Evolutionary conservation across 202 grass and related monocot species (phyloP).

Genomic region (Musa balbisiana): DNA sequence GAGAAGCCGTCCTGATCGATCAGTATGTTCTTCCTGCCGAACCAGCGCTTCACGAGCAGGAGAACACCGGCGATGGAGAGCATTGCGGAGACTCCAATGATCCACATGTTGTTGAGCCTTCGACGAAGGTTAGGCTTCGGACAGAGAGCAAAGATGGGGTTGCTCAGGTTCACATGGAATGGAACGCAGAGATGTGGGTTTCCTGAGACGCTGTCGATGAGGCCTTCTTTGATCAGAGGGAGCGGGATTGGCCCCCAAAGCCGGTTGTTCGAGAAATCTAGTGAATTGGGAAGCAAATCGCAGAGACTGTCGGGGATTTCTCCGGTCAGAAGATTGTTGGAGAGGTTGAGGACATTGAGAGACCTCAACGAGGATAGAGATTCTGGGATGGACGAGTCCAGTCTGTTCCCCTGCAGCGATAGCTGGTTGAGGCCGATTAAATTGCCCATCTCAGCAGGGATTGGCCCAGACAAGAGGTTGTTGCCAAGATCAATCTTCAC

Average conservation of each 20-base stretch:
- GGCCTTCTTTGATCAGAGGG: constrained; percentile 64
- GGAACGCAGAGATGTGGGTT: constrained; percentile 73
- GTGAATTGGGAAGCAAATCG: constrained; percentile 69
- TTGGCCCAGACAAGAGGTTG: constrained; percentile 48
- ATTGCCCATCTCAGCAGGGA: constrained; percentile 37
- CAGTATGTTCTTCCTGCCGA: constrained; percentile 17
- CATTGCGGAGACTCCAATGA: constrained; percentile 37
- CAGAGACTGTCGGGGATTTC: constrained; percentile 67
- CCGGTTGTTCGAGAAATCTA: constrained; percentile 84
- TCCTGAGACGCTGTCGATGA: constrained; percentile 70
- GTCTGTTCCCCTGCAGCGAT: constrained; percentile 63
- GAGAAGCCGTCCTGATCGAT: constrained; percentile 37
- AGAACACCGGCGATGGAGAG: constrained; percentile 32
- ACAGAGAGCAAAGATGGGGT: constrained; percentile 50
- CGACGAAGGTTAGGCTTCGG: constrained; percentile 32
- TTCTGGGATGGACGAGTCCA: constrained; percentile 55
- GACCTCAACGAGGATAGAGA: constrained; percentile 39
- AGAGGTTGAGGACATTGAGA: constrained; percentile 97
- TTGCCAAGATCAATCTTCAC: constrained; percentile 88
- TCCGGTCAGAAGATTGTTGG: constrained; percentile 60
- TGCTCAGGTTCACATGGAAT: constrained; percentile 56
- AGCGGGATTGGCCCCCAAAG: constrained; percentile 62
- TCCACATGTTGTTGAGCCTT: constrained; percentile 51
- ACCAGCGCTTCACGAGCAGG: constrained; percentile 37
- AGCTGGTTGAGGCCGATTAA: constrained; percentile 62